phyloP scores from a whole-genome alignment of 176 grass and related monocot genomes.

The Oryza punctata region DNA sequence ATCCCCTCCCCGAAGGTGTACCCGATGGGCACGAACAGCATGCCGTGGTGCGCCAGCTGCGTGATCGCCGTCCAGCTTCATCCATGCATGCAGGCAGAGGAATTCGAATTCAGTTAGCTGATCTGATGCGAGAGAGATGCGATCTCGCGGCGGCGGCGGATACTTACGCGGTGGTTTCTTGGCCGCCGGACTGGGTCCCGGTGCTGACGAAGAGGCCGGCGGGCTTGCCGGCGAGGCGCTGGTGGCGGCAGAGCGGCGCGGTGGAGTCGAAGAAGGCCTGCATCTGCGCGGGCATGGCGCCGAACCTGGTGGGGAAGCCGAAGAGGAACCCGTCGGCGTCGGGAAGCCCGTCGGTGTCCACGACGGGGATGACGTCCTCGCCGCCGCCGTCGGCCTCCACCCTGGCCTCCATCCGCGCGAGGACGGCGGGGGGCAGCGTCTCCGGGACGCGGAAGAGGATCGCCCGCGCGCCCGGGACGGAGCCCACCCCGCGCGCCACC shows the following conservation, averaged over 20 bases:
- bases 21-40: conserved; percentile 65
- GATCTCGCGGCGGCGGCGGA: neutral
- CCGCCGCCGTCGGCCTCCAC: neutral
- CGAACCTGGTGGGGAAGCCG: conserved; percentile 50
- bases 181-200: conserved; percentile 55
- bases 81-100: neutral
- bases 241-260: conserved; percentile 36
- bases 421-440: conserved; percentile 41
- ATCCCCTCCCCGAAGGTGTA: conserved; percentile 63
- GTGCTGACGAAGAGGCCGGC: conserved; percentile 61
- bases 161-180: conserved; percentile 64
- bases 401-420: conserved; percentile 44
- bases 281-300: conserved; percentile 61
- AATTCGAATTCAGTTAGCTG: neutral
- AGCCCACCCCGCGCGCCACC: conserved; percentile 45
- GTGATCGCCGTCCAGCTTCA: conserved; percentile 65
- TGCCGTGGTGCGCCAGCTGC: conserved; percentile 65
- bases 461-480: conserved; percentile 31
- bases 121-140: neutral
- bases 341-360: conserved; percentile 27
- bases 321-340: conserved; percentile 50
- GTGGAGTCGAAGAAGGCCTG: conserved; percentile 62
- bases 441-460: conserved; percentile 53
- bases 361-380: conserved; percentile 32
- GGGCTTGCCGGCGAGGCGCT: conserved; percentile 54